Conservation (phyloP, 2,329 filamentous ascomycete genomes). For the Beauveria scarabaeidicola region DNA sequence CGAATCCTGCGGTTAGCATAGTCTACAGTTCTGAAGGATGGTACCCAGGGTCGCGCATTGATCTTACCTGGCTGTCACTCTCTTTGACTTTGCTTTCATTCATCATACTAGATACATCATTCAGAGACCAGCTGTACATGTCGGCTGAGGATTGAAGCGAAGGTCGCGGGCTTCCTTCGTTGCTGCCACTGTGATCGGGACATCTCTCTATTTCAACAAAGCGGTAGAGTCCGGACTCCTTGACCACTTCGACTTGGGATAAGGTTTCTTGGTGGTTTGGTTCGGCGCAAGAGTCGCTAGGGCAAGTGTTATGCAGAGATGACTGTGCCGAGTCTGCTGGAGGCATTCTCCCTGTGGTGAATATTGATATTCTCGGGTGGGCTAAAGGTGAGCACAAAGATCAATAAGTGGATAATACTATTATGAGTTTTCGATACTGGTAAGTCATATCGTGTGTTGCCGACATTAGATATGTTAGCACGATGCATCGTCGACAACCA, state of each 20-base stretch:
- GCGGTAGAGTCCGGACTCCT: background rate
- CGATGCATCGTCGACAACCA: no score
- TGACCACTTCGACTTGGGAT: background rate
- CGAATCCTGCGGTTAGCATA: background rate
- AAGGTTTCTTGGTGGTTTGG: background rate
- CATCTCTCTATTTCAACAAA: background rate
- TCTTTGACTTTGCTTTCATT: background rate
- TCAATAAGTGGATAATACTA: background rate
- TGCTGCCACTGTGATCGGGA: background rate
- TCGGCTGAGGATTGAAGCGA: background rate
- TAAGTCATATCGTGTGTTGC: background rate
- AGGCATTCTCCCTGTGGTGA: background rate
- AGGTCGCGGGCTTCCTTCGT: background rate
- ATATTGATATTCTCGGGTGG: background rate
- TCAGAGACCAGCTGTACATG: conserved; percentile 4
- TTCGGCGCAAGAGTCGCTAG: background rate
- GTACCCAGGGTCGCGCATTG: background rate
- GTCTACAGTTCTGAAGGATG: background rate
- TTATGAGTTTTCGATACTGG: background rate
- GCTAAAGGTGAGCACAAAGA: background rate
- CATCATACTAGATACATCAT: conserved; percentile 3
- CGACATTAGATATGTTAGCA: background rate
- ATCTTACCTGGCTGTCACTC: background rate
- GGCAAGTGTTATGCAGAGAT: no score
- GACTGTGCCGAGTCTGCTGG: background rate